Conservation (phyloP, 148 eudicot genomes). For the Simmondsia chinensis region DNA sequence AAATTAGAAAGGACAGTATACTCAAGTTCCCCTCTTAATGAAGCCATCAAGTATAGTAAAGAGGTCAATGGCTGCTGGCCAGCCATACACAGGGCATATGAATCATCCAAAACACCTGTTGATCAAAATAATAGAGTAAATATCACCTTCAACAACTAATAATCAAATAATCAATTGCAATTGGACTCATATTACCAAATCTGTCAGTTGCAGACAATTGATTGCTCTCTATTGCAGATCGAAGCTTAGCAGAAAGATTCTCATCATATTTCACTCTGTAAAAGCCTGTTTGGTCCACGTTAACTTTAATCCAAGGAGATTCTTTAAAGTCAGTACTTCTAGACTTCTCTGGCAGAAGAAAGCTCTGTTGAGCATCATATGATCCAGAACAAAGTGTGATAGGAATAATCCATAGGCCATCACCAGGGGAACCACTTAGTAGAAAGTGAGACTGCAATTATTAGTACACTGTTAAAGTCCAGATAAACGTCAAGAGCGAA, state of each 20-base stretch:
- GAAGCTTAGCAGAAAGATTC: slow-evolving; percentile 52
- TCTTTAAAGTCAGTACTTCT: slow-evolving; percentile 48
- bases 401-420: slow-evolving; percentile 93
- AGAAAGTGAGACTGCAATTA: slow-evolving; percentile 64
- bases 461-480: slow-evolving; percentile 7
- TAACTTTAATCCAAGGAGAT: slow-evolving; percentile 69
- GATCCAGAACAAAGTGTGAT: slow-evolving; percentile 71
- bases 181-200: slow-evolving; percentile 44
- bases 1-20: slow-evolving; percentile 85
- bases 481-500: background rate
- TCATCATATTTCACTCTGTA: slow-evolving; percentile 93
- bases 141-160: background rate
- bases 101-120: slow-evolving; percentile 89
- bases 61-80: slow-evolving; percentile 59
- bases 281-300: slow-evolving; percentile 85
- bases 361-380: slow-evolving; percentile 53
- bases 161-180: slow-evolving; percentile 1
- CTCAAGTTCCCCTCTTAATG: slow-evolving; percentile 76
- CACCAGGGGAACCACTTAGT: slow-evolving; percentile 62
- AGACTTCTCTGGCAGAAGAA: slow-evolving; percentile 56
- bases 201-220: slow-evolving; percentile 58
- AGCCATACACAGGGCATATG: slow-evolving; percentile 74
- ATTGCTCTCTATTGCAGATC: slow-evolving; percentile 71
- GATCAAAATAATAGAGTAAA: slow-evolving; percentile 1
- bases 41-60: slow-evolving; percentile 71